A percentile compares a stretch with the other conserved stretches of the same genome.
Conservation (phyloP, 371 early-diverging fungal species). For the Mucor irregularis region DNA sequence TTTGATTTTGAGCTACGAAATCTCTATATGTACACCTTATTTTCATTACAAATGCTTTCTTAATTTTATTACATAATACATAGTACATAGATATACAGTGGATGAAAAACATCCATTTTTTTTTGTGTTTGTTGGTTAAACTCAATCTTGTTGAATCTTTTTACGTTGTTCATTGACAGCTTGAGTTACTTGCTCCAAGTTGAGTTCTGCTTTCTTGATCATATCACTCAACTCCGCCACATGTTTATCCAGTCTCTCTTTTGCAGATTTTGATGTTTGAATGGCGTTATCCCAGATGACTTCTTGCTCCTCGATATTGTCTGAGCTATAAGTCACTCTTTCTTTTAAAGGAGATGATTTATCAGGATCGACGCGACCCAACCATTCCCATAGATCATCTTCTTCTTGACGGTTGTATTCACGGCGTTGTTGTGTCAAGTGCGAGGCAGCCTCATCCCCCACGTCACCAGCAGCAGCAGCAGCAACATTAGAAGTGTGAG, state of each 20-base stretch:
- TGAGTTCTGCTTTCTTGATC: conserved; percentile 26
- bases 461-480: neutral
- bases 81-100: neutral
- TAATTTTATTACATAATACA: neutral
- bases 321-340: neutral
- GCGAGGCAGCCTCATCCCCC: neutral
- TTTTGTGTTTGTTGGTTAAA: neutral
- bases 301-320: conserved; percentile 10
- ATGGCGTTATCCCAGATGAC: conserved; percentile 11
- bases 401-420: conserved; percentile 16
- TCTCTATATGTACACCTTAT: no score
- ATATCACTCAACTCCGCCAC: conserved; percentile 21
- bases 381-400: conserved; percentile 18
- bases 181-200: conserved; percentile 23
- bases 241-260: conserved; percentile 21
- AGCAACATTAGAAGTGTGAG: neutral
- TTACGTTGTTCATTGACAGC: conserved; percentile 19
- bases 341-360: conserved; percentile 6
- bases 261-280: conserved; percentile 7
- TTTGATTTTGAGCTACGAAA: no score
- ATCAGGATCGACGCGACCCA: conserved; percentile 20
- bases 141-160: conserved; percentile 11
- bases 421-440: neutral
- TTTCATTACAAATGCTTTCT: no score
- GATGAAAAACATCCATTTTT: neutral